Base-by-base conservation (phyloP, 345 rosid genomes). In the Hibiscus trionum region DNA sequence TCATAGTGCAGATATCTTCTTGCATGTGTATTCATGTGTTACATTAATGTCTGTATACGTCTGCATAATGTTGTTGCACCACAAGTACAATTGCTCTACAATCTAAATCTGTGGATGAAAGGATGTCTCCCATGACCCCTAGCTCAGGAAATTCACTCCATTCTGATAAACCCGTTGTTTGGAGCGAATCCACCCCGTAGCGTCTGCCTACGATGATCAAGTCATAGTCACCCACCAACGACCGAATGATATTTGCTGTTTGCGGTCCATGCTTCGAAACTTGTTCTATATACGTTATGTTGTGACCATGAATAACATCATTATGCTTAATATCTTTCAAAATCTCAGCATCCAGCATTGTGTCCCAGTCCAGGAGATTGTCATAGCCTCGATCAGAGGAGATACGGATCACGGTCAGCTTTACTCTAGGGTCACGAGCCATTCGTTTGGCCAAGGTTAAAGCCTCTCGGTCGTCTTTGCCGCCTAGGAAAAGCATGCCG, bases 111-210 rank as follows among this genome's bases (percentile, higher is more conserved):
- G n/a, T n/a, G n/a, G n/a, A n/a, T n/a, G n/a, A n/a, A n/a, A n/a
- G n/a, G n/a, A n/a, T n/a, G n/a, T n/a, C n/a, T n/a, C n/a, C n/a
- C n/a, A n/a, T n/a, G n/a, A n/a, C n/a, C n/a, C n/a, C n/a, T n/a
- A n/a, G 79, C 72, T 91, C 95, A 0, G 91, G 87, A 53, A 84
- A 73, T 70, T 91, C 97, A 59, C 76, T 85, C 95, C 95, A 91
- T 73, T 83, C 73, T 1, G 61, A 74, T 37, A 88, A 77, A 0
- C 94, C 94, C 0, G 61, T 49, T 7, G 81, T 83, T 65, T 84
- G 86, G 4, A 75, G 60, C 2, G 65, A 76, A 2, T 60, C 70
- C 0, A 78, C 52, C 1, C 80, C 83, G 5, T 75, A 66, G 11
- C 84, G 77, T 76, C 90, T 82, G 46, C 96, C 97, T 5, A 84